These are phyloP conservation scores for Chlamydomonas schloesseri DNA, from an alignment of 139 green algal species.

Conservation along the genomic window DNA sequence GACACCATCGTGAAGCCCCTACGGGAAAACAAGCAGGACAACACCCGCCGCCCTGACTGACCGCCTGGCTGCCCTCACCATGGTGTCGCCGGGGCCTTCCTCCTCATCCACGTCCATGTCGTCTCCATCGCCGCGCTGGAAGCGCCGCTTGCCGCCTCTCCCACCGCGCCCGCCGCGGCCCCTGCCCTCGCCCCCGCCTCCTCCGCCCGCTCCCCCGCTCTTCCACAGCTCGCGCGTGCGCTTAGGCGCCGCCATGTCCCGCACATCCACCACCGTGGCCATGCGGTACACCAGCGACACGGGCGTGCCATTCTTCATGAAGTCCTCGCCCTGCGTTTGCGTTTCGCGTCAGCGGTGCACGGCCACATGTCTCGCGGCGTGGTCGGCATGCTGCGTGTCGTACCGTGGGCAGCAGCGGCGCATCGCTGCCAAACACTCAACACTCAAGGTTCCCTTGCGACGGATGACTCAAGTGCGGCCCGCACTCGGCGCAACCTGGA, in stretches of 20 bases:
- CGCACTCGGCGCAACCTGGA: too few relatives aligned
- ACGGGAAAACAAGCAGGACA: too few relatives aligned
- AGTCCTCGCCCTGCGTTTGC: conserved; percentile 41
- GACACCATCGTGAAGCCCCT: too few relatives aligned
- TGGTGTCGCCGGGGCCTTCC: background rate
- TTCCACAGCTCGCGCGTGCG: conserved; percentile 57
- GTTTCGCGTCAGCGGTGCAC: too few relatives aligned
- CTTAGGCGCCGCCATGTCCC: conserved; percentile 36
- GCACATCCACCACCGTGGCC: conserved; percentile 53
- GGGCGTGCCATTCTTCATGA: conserved; percentile 46
- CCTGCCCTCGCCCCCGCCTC: background rate
- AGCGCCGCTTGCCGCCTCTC: background rate
- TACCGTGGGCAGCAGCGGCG: too few relatives aligned
- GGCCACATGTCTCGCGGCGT: too few relatives aligned
- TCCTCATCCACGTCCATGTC: conserved; percentile 36
- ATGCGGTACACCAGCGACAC: conserved; percentile 60
- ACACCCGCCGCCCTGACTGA: too few relatives aligned
- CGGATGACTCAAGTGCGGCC: too few relatives aligned
- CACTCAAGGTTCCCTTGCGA: too few relatives aligned
- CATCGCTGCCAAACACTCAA: too few relatives aligned
- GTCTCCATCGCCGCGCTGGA: background rate
- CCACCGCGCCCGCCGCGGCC: background rate
- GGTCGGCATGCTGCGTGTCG: too few relatives aligned
- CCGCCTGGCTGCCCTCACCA: too few relatives aligned
- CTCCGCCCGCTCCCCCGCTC: background rate